phyloP scores from a whole-genome alignment of 345 rosid species.

The Murraya koenigii region DNA sequence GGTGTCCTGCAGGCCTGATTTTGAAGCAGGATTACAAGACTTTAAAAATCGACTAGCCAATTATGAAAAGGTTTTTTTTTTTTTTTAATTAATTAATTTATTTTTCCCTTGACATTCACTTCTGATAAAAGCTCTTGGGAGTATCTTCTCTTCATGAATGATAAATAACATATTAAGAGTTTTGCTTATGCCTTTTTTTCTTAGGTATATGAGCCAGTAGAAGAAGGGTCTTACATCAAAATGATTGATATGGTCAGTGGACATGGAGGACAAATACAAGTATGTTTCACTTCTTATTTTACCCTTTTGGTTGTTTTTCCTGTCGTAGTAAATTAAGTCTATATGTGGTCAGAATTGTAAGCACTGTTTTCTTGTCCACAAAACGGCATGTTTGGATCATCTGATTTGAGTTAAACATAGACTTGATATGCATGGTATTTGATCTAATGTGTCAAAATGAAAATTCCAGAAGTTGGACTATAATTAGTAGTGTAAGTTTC shows the following conservation, averaged over 20 bases:
- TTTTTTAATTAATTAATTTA: too few species aligned
- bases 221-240: constrained; percentile 98
- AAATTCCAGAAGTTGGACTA: background rate
- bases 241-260: constrained; percentile 99
- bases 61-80: constrained; percentile 96
- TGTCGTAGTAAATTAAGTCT: background rate
- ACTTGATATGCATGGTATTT: background rate
- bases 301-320: background rate
- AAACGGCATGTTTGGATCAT: background rate
- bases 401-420: background rate
- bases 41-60: constrained; percentile 82
- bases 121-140: constrained; percentile 14
- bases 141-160: constrained; percentile 9
- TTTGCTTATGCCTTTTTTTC: constrained; percentile 22
- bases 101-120: constrained; percentile 12
- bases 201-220: constrained; percentile 98
- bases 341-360: background rate
- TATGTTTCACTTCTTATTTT: constrained; percentile 24
- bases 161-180: constrained; percentile 7
- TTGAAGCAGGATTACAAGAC: constrained; percentile 81
- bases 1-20: constrained; percentile 70
- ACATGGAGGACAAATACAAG: constrained; percentile 95
- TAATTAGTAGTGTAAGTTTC: background rate
- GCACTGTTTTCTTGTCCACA: background rate
- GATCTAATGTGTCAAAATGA: constrained; percentile 1